Evolutionary conservation across 129 eudicot species (phyloP).

Genomic region (Lactuca saligna): DNA sequence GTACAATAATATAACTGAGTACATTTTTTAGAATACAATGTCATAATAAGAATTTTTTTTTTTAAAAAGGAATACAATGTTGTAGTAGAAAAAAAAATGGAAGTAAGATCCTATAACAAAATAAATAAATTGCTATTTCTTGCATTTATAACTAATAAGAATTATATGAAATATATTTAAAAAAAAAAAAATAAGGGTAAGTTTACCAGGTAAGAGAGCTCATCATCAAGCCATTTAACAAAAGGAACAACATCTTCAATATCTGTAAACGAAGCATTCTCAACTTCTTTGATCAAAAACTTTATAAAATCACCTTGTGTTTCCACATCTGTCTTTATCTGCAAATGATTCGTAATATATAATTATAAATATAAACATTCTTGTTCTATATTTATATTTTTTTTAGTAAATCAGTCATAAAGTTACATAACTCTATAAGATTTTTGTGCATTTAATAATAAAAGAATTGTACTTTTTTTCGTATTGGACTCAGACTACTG

Average conservation of each 20-base stretch:
- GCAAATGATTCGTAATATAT: conserved; percentile 22
- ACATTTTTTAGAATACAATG: too few species aligned
- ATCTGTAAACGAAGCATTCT: conserved; percentile 80
- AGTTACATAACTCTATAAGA: too few species aligned
- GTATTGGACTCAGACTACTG: background rate
- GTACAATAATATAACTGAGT: too few species aligned
- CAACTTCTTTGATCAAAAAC: conserved; percentile 89
- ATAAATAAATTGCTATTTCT: too few species aligned
- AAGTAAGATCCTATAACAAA: too few species aligned
- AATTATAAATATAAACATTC: background rate
- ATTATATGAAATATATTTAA: background rate
- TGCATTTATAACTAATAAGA: background rate
- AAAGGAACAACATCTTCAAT: conserved; percentile 94
- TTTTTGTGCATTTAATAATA: background rate
- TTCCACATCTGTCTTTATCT: conserved; percentile 96
- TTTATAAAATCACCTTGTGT: conserved; percentile 94
- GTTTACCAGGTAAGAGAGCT: conserved; percentile 84
- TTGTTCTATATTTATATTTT: background rate
- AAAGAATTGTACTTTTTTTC: background rate
- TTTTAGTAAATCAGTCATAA: background rate
- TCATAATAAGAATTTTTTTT: too few species aligned
- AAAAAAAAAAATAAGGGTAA: background rate
- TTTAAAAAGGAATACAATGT: too few species aligned
- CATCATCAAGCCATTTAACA: conserved; percentile 99
- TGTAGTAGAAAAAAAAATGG: too few species aligned